Evolutionary conservation across 2,329 filamentous ascomycete species (phyloP).

Genomic region (Colletotrichum zoysiae): DNA sequence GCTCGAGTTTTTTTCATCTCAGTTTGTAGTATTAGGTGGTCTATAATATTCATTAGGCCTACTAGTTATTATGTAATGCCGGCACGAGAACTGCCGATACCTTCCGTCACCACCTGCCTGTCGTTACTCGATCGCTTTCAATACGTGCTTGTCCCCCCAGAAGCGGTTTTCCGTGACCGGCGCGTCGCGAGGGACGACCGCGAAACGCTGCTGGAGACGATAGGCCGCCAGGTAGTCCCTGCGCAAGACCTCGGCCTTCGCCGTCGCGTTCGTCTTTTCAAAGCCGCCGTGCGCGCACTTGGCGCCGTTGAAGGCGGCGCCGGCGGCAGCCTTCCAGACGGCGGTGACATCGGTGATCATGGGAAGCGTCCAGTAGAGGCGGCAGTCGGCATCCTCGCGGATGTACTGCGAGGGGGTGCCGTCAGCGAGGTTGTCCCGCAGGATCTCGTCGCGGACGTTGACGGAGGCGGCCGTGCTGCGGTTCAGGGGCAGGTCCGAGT

Average conservation of each 20-base stretch:
- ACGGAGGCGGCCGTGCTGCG: slow-evolving; percentile 51
- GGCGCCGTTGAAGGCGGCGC: slow-evolving; percentile 56
- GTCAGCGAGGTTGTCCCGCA: slow-evolving; percentile 52
- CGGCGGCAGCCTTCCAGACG: slow-evolving; percentile 60
- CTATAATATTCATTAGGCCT: not conserved
- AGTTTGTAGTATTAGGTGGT: not conserved
- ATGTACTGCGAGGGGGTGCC: slow-evolving; percentile 62
- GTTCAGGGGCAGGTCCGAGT: slow-evolving; percentile 49
- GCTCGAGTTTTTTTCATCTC: not conserved
- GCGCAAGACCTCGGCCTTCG: slow-evolving; percentile 2
- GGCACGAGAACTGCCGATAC: not conserved
- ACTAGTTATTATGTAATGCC: not conserved
- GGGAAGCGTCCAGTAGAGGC: slow-evolving; percentile 63
- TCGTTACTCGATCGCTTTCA: slow-evolving; percentile 26
- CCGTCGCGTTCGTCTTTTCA: slow-evolving; percentile 5
- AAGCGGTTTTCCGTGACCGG: not conserved
- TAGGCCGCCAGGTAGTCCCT: slow-evolving; percentile 8
- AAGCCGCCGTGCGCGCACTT: slow-evolving; percentile 56
- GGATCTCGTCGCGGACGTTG: slow-evolving; percentile 57
- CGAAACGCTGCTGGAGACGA: not conserved
- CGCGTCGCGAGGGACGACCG: not conserved
- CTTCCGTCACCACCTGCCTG: not conserved
- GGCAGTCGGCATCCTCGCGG: slow-evolving; percentile 62
- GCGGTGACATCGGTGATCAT: slow-evolving; percentile 61
- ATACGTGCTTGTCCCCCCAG: slow-evolving; percentile 11